Evolutionary conservation across 495 filamentous ascomycete species (phyloP), one percentile per base, ranked within the genome.

Genomic region (Penicillium arizonense): DNA sequence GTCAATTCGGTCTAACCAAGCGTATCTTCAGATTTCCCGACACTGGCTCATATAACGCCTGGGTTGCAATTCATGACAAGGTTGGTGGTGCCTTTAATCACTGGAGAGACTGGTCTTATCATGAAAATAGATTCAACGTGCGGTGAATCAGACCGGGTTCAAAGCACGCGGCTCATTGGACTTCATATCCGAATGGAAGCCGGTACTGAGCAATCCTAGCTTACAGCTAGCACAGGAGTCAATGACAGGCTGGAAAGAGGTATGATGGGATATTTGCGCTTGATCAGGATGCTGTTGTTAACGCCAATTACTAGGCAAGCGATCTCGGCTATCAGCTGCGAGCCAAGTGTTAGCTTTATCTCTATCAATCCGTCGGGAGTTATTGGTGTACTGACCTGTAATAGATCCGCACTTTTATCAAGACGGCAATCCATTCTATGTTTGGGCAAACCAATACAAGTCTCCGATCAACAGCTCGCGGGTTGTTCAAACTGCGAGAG

Each of bases 401-500:
- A 10, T 67, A 50, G 81, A 84, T 51, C 80, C 81, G 12, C 50
- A 71, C n/a, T 74, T 84, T 34, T 85, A 85, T 59, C 58, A 60
- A 16, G 76, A 82, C 39, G 78, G 78, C 38, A 73, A 72, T 12
- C 72, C 72, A 0, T 83, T 84, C 67, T 59, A 73, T 6, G 64
- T 79, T 9, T 85, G 81, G 81, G 77, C 78, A 5, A 85, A 85
- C 55, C 72, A 79, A 43, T 83, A 83, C 57, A 69, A 73, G 36
- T 70, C 71, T 9, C 77, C 79, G 5, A 72, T 84, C 48, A 62
- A 56, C 24, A 41, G 58, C 35, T 62, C 59, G 7, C 55, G 59
- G 14, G 59, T 46, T 64, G 82, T 63, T 75, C 78, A 57, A 75
- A 80, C 26, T 12, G 54, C 53, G 9, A 69, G 64, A 53, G 73